Percentiles rank a stretch among this genome's conserved stretches.
These are phyloP conservation scores for Boletus vermiculosoides DNA, from an alignment of 768 basidiomycete genomes.

Conservation along the genomic window DNA sequence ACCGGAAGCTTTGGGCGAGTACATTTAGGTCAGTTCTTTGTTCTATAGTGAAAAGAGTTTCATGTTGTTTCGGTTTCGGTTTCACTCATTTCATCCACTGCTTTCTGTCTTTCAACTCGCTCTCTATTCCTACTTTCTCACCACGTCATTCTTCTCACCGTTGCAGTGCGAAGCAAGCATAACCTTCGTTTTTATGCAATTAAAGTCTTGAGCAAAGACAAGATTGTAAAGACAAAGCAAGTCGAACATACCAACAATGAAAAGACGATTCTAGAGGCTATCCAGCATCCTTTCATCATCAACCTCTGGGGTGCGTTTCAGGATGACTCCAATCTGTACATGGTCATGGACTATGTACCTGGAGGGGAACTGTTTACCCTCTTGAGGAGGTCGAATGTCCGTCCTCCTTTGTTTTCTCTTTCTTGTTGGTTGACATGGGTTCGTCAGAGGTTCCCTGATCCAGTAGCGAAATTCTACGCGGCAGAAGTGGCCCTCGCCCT, in stretches of 20 bases:
- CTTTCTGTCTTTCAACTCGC: not conserved
- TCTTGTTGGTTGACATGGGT: conserved; percentile 7
- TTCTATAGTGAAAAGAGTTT: not conserved
- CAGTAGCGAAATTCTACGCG: conserved; percentile 97
- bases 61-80: not conserved
- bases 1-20: conserved; percentile 99
- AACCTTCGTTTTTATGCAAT: conserved; percentile 96
- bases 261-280: conserved; percentile 76
- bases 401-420: conserved; percentile 28
- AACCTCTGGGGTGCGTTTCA: conserved; percentile 97
- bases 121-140: not conserved
- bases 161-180: conserved; percentile 81
- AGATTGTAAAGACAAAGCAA: conserved; percentile 90
- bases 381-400: conserved; percentile 82
- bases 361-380: conserved; percentile 97
- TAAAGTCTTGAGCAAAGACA: conserved; percentile 92
- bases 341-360: conserved; percentile 97
- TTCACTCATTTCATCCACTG: not conserved
- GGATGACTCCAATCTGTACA: conserved; percentile 89
- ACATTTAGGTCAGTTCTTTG: conserved; percentile 59
- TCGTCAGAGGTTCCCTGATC: conserved; percentile 85
- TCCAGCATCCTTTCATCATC: conserved; percentile 92
- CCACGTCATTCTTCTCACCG: conserved; percentile 1
- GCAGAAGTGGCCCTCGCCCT: conserved; percentile 93
- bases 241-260: conserved; percentile 98